Evolutionary conservation across 225 moss, liverwort and hornwort genomes (phyloP), one percentile per base, ranked within the genome.

Genomic region (Pseudisothecium myosuroides): DNA sequence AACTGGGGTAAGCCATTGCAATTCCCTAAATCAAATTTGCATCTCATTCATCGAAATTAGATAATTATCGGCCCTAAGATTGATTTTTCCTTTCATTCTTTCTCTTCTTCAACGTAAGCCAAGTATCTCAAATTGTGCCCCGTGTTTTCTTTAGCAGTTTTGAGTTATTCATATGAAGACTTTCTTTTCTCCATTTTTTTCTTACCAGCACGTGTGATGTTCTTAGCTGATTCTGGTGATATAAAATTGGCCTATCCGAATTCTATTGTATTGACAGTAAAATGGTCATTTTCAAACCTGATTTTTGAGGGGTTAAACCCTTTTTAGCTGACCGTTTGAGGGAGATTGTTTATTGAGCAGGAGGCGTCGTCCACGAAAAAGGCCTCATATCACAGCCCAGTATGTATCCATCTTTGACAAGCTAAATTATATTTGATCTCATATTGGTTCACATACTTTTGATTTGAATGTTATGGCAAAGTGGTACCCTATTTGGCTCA

Each of bases 291-390:
- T 66, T 41, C 22, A 66, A 78, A 54, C 55, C 60, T 87, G 39
- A 52, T 66, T 21, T 66, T 11, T 37, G 37, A 68, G 60, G 22
- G 76, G 32, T 63, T 78, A 82, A 65, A 43, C 43, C 36, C 60
- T 87, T 49, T 6, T 39, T 23, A 85, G 64, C 88, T 91, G 84
- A 92, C 88, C 63, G 73, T 80, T 82, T 89, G 84, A 61, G 59
- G 76, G 58, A 55, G 74, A 89, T 76, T 52, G 47, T 50, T 65
- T 17, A 45, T 31, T 89, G 86, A 85, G 39, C 96, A 97, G 97
- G 97, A 90, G 98, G 98, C 54, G 90, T 96, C 12, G 96, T 98
- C 91, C 98, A 96, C 86, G 96, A 98, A 91, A 98, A 96, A 88
- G 98, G 98, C 76, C 91, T 96, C 63, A 95, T 98, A 87, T 90